Percentiles rank a stretch among this genome's conserved stretches.
phyloP scores from a whole-genome alignment of 352 stramenopile genomes.

The Phytophthora meadii region DNA sequence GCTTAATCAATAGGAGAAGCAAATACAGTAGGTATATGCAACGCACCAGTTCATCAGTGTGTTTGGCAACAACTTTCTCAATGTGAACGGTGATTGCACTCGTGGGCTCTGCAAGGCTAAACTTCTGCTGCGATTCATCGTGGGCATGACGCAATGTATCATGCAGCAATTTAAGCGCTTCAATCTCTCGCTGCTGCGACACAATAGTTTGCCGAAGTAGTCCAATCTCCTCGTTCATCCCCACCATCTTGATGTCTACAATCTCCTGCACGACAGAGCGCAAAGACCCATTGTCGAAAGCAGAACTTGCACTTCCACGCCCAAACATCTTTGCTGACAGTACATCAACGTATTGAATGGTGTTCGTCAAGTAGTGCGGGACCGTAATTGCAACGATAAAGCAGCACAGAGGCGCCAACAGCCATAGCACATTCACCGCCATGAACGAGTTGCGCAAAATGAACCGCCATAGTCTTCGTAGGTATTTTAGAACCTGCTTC shows the following conservation, averaged over 20 bases:
- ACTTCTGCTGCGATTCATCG: slow-evolving; percentile 63
- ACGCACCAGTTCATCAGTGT: slow-evolving; percentile 71
- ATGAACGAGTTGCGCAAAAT: slow-evolving; percentile 77
- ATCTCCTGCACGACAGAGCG: slow-evolving; percentile 71
- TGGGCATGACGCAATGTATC: slow-evolving; percentile 62
- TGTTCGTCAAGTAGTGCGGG: slow-evolving; percentile 70
- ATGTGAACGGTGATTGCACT: slow-evolving; percentile 74
- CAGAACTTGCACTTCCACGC: slow-evolving; percentile 20
- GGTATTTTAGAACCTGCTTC: slow-evolving; percentile 32
- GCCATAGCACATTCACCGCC: slow-evolving; percentile 77
- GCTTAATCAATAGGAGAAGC: neutral
- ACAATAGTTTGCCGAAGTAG: slow-evolving; percentile 58
- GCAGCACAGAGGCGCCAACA: slow-evolving; percentile 71
- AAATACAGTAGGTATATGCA: too few relatives aligned
- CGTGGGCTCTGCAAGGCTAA: slow-evolving; percentile 62
- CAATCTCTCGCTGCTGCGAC: slow-evolving; percentile 65
- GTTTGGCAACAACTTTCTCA: slow-evolving; percentile 67
- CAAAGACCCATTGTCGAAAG: slow-evolving; percentile 66
- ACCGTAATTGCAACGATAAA: slow-evolving; percentile 77
- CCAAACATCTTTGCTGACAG: slow-evolving; percentile 55
- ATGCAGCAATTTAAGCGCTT: slow-evolving; percentile 62
- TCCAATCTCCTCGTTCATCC: slow-evolving; percentile 61
- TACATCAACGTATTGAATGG: slow-evolving; percentile 75
- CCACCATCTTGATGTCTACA: slow-evolving; percentile 68
- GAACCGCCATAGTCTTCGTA: slow-evolving; percentile 56